Base-by-base conservation (phyloP, 768 basidiomycete species). In the Hypholoma sublateritium region DNA sequence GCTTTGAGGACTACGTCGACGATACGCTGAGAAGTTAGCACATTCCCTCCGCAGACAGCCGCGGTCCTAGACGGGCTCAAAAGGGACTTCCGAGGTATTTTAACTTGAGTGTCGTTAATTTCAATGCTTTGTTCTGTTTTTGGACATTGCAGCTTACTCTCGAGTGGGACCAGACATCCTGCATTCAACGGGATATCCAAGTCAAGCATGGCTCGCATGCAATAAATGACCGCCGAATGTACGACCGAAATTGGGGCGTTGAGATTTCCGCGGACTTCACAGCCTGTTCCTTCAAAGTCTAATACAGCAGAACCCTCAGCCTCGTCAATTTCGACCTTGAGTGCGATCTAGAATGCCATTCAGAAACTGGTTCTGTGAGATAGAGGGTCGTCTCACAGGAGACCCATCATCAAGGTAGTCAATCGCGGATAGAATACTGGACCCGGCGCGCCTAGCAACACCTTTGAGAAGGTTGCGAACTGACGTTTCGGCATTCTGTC, bases 1-100 rank as follows among this genome's bases (percentile, higher is more conserved):
- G 95, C 94, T 69, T 90, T 93, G 35, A 98, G 75, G 34, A 98
- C 90, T 2, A 95, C 93, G 67, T 98, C 95, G 2, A 95, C 92
- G 44, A 96, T 91, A n/a, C 95, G 80, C 67, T 96, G 95, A 5
- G 88, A 91, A 3, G 93, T 95, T 44, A 93, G 74, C 1, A 95
- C 93, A 67, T 97, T 98, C 11, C 95, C 95, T 28, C 91, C 94
- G 60, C 93, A 95, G 5, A 96, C 93, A 0, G 95, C 95, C 9
- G 91, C 92, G 0, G 91, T 94, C 43, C 84, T 83, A 12, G 89
- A 90, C 0, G 95, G 95, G 5, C 86, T 81, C 25, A 98, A 76
- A 12, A 97, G 69, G 1, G 88, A 90, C 54, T 85, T 86, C n/a
- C 77, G 69, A 0, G 95, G 95, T 36, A 96, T 89, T 60, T 79